A percentile compares a stretch with the other conserved stretches of the same genome.
Evolutionary conservation across 2,329 filamentous ascomycete genomes (phyloP).

Genomic region (Mariannaea sp.): DNA sequence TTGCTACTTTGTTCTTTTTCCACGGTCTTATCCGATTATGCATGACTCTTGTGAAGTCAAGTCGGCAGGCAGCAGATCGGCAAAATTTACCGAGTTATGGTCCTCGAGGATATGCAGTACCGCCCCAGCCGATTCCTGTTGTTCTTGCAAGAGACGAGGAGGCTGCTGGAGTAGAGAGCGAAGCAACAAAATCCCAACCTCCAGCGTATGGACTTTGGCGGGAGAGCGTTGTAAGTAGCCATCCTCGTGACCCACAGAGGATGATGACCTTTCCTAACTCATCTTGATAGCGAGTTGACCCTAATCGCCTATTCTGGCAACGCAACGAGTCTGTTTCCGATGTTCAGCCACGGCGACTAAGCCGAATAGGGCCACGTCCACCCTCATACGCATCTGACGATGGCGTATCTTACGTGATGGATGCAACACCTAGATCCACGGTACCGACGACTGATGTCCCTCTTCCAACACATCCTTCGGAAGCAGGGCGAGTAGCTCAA

Average conservation of each 20-base stretch:
- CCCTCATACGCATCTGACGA: constrained; percentile 80
- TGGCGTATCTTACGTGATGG: constrained; percentile 72
- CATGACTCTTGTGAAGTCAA: constrained; percentile 63
- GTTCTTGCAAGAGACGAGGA: constrained; percentile 77
- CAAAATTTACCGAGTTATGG: constrained; percentile 48
- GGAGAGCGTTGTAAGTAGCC: constrained; percentile 76
- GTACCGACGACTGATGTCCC: constrained; percentile 52
- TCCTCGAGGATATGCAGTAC: constrained; percentile 70
- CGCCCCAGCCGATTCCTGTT: constrained; percentile 75
- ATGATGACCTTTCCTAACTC: too few species aligned
- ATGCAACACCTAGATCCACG: constrained; percentile 65
- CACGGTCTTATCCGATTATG: constrained; percentile 77
- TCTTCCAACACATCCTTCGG: constrained; percentile 55
- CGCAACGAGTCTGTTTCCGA: constrained; percentile 55
- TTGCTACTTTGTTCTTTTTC: constrained; percentile 78
- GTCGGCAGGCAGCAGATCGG: constrained; percentile 34
- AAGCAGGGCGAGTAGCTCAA: constrained; percentile 41
- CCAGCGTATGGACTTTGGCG: constrained; percentile 88
- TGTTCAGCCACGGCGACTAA: constrained; percentile 30
- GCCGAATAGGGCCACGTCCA: constrained; percentile 55
- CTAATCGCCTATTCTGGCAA: constrained; percentile 81
- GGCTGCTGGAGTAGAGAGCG: constrained; percentile 59
- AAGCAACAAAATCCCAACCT: constrained; percentile 65
- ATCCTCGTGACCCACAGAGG: too few species aligned
- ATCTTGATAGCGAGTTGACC: constrained; percentile 68